Conservation (phyloP, 2,329 filamentous ascomycete species). For the Camptophora hylomeconis region DNA sequence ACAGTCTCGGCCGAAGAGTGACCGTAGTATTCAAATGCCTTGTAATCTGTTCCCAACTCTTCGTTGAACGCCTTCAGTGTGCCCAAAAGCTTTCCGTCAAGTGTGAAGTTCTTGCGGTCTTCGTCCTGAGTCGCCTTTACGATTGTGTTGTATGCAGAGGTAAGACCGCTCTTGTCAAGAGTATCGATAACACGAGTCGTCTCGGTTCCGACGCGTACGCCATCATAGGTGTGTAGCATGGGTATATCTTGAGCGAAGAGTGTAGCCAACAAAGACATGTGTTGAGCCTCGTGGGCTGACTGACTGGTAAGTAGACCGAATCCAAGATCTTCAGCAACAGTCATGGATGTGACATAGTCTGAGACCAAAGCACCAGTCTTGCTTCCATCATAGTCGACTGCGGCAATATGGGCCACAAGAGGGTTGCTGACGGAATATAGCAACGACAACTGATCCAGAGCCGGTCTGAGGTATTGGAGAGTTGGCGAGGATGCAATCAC, state of each 20-base stretch:
- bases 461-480: constrained; percentile 64
- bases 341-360: constrained; percentile 72
- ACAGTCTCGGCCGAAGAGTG: constrained; percentile 69
- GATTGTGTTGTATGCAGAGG: constrained; percentile 55
- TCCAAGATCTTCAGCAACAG: constrained; percentile 77
- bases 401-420: constrained; percentile 83
- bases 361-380: constrained; percentile 60
- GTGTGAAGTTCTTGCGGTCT: constrained; percentile 56
- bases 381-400: constrained; percentile 65
- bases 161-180: constrained; percentile 58
- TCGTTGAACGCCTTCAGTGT: constrained; percentile 67
- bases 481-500: constrained; percentile 77
- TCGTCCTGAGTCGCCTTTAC: constrained; percentile 47
- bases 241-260: constrained; percentile 65
- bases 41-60: constrained; percentile 86
- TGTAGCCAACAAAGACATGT: constrained; percentile 85
- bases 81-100: constrained; percentile 57
- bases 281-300: constrained; percentile 83
- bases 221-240: constrained; percentile 81
- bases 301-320: constrained; percentile 73
- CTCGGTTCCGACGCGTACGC: constrained; percentile 68
- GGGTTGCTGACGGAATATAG: constrained; percentile 87
- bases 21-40: constrained; percentile 86
- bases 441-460: constrained; percentile 80
- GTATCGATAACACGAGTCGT: constrained; percentile 71